Percentiles rank a stretch among this genome's conserved stretches.
Conservation (phyloP, 345 rosid genomes). For the Mangifera indica region DNA sequence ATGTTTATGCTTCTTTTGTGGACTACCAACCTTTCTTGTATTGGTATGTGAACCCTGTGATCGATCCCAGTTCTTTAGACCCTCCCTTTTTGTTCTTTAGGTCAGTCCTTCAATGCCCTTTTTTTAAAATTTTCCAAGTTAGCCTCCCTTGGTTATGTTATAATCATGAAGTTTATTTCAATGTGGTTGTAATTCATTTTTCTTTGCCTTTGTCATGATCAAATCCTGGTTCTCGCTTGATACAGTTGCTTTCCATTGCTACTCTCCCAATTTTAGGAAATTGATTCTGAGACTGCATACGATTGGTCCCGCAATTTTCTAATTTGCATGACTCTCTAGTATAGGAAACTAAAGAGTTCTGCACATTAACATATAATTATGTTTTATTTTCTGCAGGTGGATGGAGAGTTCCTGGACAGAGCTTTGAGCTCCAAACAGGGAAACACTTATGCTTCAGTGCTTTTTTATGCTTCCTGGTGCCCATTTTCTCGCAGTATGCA, state of each 20-base stretch:
- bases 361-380: neutral
- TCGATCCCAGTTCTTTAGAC: too few species aligned
- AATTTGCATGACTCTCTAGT: slow-evolving; percentile 6
- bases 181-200: neutral
- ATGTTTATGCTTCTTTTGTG: too few species aligned
- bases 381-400: slow-evolving; percentile 41
- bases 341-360: neutral
- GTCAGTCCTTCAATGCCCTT: too few species aligned
- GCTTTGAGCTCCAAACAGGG: slow-evolving; percentile 44
- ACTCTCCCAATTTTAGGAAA: too few species aligned
- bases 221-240: neutral
- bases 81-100: too few species aligned
- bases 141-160: neutral
- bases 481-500: slow-evolving; percentile 54
- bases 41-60: too few species aligned
- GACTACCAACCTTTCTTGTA: too few species aligned
- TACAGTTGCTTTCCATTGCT: too few species aligned
- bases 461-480: slow-evolving; percentile 88
- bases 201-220: neutral
- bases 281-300: neutral
- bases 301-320: slow-evolving; percentile 4
- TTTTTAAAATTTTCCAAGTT: neutral
- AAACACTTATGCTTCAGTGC: slow-evolving; percentile 47
- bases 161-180: neutral
- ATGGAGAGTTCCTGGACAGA: slow-evolving; percentile 65